phyloP scores from a whole-genome alignment of 2,329 filamentous ascomycete species.

The Lachnellula cervina region DNA sequence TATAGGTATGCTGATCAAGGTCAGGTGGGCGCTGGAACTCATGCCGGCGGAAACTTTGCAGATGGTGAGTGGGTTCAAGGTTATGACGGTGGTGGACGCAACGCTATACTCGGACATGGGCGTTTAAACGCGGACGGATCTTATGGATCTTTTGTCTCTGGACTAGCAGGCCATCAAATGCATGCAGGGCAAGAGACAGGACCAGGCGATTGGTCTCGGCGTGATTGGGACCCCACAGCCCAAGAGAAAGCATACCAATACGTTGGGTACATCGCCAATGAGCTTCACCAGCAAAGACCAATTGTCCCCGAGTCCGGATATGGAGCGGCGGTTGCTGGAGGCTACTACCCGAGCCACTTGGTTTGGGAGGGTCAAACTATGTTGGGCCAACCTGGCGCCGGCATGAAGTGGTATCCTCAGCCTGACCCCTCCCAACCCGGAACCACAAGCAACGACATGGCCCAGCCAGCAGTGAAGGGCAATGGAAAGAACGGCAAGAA shows the following conservation, averaged over 20 bases:
- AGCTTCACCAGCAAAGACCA: neutral
- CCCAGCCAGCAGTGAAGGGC: neutral
- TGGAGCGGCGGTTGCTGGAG: slow-evolving; percentile 7
- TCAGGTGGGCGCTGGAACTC: neutral
- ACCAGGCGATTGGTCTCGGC: neutral
- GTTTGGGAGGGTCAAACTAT: slow-evolving; percentile 1
- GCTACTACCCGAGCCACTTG: neutral
- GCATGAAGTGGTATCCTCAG: slow-evolving; percentile 22
- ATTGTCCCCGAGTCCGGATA: slow-evolving; percentile 1
- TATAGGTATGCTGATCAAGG: neutral
- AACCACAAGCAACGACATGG: neutral
- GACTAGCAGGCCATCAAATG: neutral
- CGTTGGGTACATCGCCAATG: slow-evolving; percentile 10
- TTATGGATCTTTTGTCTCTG: neutral
- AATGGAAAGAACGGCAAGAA: neutral
- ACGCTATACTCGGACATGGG: neutral
- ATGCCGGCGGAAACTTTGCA: neutral
- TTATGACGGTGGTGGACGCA: neutral
- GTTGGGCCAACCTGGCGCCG: slow-evolving; percentile 14
- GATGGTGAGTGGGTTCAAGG: neutral
- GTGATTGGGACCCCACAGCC: neutral
- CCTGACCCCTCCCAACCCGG: neutral
- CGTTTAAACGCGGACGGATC: neutral
- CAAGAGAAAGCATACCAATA: slow-evolving; percentile 11
- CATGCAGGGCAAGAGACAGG: neutral